Evolutionary conservation across 495 filamentous ascomycete genomes (phyloP).

Genomic region (Penicillium maclennaniae): DNA sequence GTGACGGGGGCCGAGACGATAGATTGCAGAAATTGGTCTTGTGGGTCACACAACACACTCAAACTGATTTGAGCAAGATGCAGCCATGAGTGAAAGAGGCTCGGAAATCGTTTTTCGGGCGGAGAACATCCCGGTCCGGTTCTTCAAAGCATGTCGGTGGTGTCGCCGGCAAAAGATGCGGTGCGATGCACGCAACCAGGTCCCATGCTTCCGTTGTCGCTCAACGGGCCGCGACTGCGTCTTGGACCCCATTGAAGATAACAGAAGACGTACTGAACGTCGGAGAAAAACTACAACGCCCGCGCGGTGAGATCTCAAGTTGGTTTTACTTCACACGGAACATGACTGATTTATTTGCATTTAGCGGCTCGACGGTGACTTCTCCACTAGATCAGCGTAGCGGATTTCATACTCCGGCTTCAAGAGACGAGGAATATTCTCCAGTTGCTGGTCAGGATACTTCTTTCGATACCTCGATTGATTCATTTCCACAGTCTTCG

Average conservation of each 20-base stretch:
- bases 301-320: conserved; percentile 12
- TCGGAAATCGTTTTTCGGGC: conserved; percentile 35
- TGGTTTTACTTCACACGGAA: not conserved
- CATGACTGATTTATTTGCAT: conserved; percentile 8
- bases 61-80: not conserved
- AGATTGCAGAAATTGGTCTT: not conserved
- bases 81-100: conserved; percentile 30
- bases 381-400: conserved; percentile 26
- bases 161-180: conserved; percentile 44
- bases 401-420: conserved; percentile 27
- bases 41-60: not conserved
- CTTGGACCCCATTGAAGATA: conserved; percentile 36
- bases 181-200: conserved; percentile 40
- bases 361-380: conserved; percentile 20
- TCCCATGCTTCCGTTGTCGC: conserved; percentile 41
- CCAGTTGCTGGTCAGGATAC: conserved; percentile 22
- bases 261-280: conserved; percentile 26
- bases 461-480: conserved; percentile 25
- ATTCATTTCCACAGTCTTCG: conserved; percentile 25
- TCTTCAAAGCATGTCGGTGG: conserved; percentile 44
- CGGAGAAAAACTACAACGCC: conserved; percentile 26
- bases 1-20: not conserved
- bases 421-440: conserved; percentile 33
- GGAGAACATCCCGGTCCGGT: conserved; percentile 33
- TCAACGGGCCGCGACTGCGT: conserved; percentile 39